These are phyloP conservation scores for Epipyxis sp. DNA, from an alignment of 108 stramenopile species.

Conservation along the genomic window DNA sequence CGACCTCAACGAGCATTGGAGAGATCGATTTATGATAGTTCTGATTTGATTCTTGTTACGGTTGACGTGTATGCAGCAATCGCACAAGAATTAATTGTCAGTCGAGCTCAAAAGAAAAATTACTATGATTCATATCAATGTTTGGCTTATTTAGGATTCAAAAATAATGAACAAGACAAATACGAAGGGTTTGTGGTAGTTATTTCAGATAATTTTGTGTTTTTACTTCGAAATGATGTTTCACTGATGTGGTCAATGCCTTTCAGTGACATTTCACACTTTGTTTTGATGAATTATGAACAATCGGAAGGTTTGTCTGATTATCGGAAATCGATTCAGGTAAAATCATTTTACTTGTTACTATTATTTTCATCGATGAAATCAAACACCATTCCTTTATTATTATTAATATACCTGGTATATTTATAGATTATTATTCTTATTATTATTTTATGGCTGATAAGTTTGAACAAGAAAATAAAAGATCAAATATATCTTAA, in stretches of 20 bases:
- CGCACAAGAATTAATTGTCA: not conserved
- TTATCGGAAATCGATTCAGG: too few relatives aligned
- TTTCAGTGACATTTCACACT: too few relatives aligned
- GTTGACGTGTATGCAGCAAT: not conserved
- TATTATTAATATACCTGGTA: too few relatives aligned
- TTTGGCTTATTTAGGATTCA: not conserved
- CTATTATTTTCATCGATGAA: too few relatives aligned
- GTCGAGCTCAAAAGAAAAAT: not conserved
- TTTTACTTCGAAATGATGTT: not conserved
- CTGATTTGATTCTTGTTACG: slow-evolving; percentile 4
- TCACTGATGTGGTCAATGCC: not conserved
- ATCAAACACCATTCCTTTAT: too few relatives aligned
- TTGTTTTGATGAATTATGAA: too few relatives aligned
- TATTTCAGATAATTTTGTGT: not conserved
- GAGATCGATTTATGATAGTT: not conserved
- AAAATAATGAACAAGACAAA: not conserved
- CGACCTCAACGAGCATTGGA: slow-evolving; percentile 13
- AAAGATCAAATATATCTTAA: too few relatives aligned
- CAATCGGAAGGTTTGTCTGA: too few relatives aligned
- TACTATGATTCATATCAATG: not conserved
- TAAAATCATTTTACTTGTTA: too few relatives aligned
- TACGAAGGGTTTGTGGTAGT: not conserved
- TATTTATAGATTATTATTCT: too few relatives aligned
- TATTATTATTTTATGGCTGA: too few relatives aligned
- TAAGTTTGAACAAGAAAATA: too few relatives aligned